Base-by-base conservation (phyloP, 352 stramenopile genomes). In the Globisporangium perplexum region DNA sequence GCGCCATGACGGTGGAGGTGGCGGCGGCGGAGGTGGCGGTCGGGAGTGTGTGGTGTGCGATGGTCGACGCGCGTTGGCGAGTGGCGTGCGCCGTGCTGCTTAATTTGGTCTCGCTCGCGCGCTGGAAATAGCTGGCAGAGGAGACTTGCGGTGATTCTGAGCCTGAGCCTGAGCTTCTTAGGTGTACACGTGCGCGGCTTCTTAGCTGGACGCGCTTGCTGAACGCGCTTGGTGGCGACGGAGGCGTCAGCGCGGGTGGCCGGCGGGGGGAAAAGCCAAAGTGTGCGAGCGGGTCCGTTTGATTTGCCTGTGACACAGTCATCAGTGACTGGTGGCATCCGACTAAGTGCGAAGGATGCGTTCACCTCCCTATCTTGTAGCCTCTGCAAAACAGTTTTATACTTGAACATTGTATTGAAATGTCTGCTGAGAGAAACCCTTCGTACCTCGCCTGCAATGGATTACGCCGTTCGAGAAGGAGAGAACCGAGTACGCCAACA, bases 1-100 rank as follows among this genome's bases (percentile, higher is more conserved):
- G 52, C 18, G 57, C 50, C 57, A 64, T 63, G 5, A 18, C 11
- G 14, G 33, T 1, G 14, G 7, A 39, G 33, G 33, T 18, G 33
- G 33, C 11, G 31, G 31, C 12, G 31, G 31, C 3, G 31, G 31
- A 38, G 31, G 31, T 17, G 31, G 31, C 4, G 12, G 31, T 17
- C 7, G 31, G 14, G 10, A n/a, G n/a, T n/a, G n/a, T n/a, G n/a
- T n/a, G n/a, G n/a, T n/a, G n/a, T n/a, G 17, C 7, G 38, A 22
- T 7, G 38, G 39, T 6, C n/a, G n/a, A n/a, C n/a, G n/a, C n/a
- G n/a, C n/a, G n/a, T 44, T 44, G 18, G 39, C 11, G 39, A 12
- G 33, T 17, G 35, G n/a, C n/a, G n/a, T n/a, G n/a, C n/a, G n/a
- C n/a, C n/a, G n/a, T n/a, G n/a, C n/a, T n/a, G n/a, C n/a, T n/a